Base-by-base conservation (phyloP, 768 basidiomycete genomes). In the Podaxis sp. region DNA sequence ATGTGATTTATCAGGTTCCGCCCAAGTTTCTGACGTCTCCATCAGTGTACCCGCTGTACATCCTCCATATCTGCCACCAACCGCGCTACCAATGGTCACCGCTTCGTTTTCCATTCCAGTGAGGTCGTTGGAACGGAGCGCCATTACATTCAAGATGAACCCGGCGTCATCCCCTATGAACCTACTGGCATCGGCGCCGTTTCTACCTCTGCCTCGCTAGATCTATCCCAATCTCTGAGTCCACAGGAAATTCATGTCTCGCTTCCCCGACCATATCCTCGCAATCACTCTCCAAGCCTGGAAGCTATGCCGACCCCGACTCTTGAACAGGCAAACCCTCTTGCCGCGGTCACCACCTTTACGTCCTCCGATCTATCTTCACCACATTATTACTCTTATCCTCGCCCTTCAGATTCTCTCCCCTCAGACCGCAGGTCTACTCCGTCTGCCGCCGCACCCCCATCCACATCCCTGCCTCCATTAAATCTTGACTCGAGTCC, bases 51-150 rank as follows among this genome's bases (percentile, higher is more conserved):
- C 16, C 84, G 85, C 50, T 95, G 91, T 72, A 91, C 87, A 16
- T 83, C 85, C 14, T 88, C 88, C 1, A 85, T 87, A 55, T 79
- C 82, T 51, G 79, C 79, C 4, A 83, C 81, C 16, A 88, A 88
- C 70, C 84, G 89, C 61, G 79, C 85, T 6, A 91, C 91, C 23
- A 93, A 93, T 71, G 90, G 90, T 7, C 91, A 93, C 70, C 85
- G 90, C 32, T 94, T 90, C 71, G 91, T 94, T 37, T 94, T 93
- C 71, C 90, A 93, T 75, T 88, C 87, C 42, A 81, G 71, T 63
- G 87, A 88, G 71, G 83, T 91, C 55, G 64, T 72, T 25, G 82
- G 83, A 7, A 81, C 80, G 27, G 87, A 89, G 67, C 82, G 90
- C 46, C 79, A 81, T 66, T 87, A 90, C 64, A 74, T 89, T 59